phyloP scores from a whole-genome alignment of 2,329 filamentous ascomycete genomes.

The Cercospora citrullina region DNA sequence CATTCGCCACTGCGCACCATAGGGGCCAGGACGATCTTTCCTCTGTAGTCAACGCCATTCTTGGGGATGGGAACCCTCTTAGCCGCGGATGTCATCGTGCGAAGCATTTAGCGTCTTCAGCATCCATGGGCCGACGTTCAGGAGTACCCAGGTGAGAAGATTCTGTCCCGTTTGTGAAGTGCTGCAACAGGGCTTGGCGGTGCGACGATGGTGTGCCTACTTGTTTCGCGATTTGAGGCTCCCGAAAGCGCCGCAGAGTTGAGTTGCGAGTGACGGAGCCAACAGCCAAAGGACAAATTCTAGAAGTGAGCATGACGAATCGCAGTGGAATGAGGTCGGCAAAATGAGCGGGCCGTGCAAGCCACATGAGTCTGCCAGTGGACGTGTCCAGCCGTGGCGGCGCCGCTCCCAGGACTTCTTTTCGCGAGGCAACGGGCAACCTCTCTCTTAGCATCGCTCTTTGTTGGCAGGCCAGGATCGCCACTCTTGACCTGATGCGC shows the following conservation, averaged over 20 bases:
- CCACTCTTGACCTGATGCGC: not conserved
- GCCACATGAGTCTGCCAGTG: not conserved
- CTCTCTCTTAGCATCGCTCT: not conserved
- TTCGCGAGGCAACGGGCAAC: not conserved
- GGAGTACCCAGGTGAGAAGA: not conserved
- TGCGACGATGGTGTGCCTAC: not conserved
- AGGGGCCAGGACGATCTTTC: slow-evolving; percentile 90
- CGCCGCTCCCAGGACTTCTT: slow-evolving; percentile 3
- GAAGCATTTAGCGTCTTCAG: slow-evolving; percentile 32
- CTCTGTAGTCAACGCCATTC: slow-evolving; percentile 88
- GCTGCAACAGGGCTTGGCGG: not conserved
- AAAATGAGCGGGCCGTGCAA: not conserved
- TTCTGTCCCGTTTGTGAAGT: not conserved
- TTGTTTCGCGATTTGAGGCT: not conserved
- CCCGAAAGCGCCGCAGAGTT: not conserved
- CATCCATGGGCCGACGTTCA: slow-evolving; percentile 15
- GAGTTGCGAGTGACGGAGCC: not conserved
- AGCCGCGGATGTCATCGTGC: slow-evolving; percentile 38
- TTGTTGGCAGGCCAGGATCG: slow-evolving; percentile 2
- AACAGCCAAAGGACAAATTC: not conserved
- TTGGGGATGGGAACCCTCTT: slow-evolving; percentile 78
- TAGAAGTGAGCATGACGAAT: slow-evolving; percentile 5
- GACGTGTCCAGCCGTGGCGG: not conserved
- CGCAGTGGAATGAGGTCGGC: slow-evolving; percentile 4
- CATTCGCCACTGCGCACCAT: slow-evolving; percentile 92